Evolutionary conservation across 2,329 filamentous ascomycete genomes (phyloP).

Genomic region (Zopfia rhizophila): DNA sequence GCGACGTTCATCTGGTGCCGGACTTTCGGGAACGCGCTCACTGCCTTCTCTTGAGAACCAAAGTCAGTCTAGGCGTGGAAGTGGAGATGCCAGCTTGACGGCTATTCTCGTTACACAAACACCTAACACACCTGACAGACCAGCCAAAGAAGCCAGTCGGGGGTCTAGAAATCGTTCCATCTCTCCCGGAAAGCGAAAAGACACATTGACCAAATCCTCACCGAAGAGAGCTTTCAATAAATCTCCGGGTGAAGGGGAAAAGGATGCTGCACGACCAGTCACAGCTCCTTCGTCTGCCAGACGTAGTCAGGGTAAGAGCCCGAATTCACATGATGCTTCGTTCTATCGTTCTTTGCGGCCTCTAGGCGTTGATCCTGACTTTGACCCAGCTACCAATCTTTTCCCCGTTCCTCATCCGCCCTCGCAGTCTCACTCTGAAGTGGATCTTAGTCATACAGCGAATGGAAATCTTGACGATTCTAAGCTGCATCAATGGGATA

Average conservation of each 20-base stretch:
- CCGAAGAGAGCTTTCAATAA: slow-evolving; percentile 26
- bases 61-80: slow-evolving; percentile 48
- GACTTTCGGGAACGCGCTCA: slow-evolving; percentile 27
- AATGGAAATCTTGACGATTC: slow-evolving; percentile 47
- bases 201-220: slow-evolving; percentile 39
- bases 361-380: slow-evolving; percentile 24
- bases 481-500: slow-evolving; percentile 44
- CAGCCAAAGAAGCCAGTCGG: slow-evolving; percentile 26
- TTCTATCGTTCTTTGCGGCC: slow-evolving; percentile 21
- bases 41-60: slow-evolving; percentile 43
- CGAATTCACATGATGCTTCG: slow-evolving; percentile 20
- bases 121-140: slow-evolving; percentile 38
- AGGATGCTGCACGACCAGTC: slow-evolving; percentile 41
- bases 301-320: slow-evolving; percentile 46
- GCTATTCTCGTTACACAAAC: slow-evolving; percentile 52
- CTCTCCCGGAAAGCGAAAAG: slow-evolving; percentile 38
- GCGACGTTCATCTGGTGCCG: slow-evolving; percentile 42
- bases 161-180: slow-evolving; percentile 28
- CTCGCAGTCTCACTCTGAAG: slow-evolving; percentile 47
- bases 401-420: slow-evolving; percentile 42
- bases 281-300: slow-evolving; percentile 48
- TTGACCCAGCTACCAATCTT: slow-evolving; percentile 38
- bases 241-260: slow-evolving; percentile 26
- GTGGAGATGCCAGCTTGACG: slow-evolving; percentile 52
- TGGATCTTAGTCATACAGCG: slow-evolving; percentile 41